Base-by-base conservation (phyloP, 495 filamentous ascomycete species). In the Trichoderma asperelloides region DNA sequence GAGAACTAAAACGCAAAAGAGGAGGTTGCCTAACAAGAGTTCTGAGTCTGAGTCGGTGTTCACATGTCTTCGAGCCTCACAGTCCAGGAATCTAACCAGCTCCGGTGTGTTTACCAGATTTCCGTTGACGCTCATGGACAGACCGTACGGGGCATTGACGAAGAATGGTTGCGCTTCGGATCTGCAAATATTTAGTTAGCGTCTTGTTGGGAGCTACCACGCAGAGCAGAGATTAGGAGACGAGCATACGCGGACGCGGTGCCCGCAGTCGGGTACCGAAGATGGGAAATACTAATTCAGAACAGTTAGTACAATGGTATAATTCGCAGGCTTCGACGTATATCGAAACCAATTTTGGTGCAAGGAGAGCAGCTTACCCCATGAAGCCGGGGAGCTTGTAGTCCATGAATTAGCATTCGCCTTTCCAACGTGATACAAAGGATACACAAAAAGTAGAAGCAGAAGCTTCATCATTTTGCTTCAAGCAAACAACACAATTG, bases 1-100 rank as follows among this genome's bases (percentile, higher is more conserved):
- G 18, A n/a, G 2, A 23, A 64, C 12, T 15, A 12, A 43, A 2
- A 4, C 0, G 15, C 33, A 27, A 25, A 64, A 30, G 45, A 67
- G 7, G 6, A 62, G 6, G 45, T 13, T 11, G 25, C 43, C 69
- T 25, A 64, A 74, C 69, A 75, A 67, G 23, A 96, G 77, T 81
- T 98, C 95, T 71, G 89, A 93, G 76, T 98, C 95, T 66, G 88
- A 93, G 68, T 98, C 93, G 30, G 95, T 96, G 79, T 98, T 98
- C 78, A 98, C 93, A 75, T 98, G 95, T 70, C 95, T 84, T 77
- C 96, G 93, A 6, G 91, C 95, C 68, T 93, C 91, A 69, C 89
- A 80, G 71, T 98, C 95, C 47, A 98, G 85, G 73, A 88, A 93
- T 67, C 79, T 76, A 73, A 87, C 88, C 51, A 98, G 81, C 57